These are phyloP conservation scores for Gossypium sturtianum DNA, from an alignment of 345 rosid species.

Conservation along the genomic window DNA sequence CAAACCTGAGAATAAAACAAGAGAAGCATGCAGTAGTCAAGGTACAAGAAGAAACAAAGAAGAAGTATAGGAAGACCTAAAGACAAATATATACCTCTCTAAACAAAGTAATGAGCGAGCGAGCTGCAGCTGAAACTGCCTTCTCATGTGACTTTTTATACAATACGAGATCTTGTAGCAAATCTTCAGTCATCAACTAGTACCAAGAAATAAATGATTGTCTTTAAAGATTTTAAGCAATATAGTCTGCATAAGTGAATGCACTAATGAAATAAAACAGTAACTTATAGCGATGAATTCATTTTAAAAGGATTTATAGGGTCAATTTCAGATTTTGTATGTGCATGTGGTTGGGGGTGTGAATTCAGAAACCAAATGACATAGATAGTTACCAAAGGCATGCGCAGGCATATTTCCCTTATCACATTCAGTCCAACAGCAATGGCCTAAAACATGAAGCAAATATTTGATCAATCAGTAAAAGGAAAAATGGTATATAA, in stretches of 20 bases:
- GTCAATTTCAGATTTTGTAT: not conserved
- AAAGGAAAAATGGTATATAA: not conserved
- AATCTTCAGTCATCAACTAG: constrained; percentile 92
- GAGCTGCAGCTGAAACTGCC: constrained; percentile 80
- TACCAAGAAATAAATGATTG: constrained; percentile 20
- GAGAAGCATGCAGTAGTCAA: constrained; percentile 8
- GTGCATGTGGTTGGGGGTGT: not conserved
- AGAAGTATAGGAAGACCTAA: not conserved
- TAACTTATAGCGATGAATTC: not conserved
- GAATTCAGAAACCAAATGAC: constrained; percentile 1
- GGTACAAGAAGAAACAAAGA: not conserved
- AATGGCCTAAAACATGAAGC: constrained; percentile 49
- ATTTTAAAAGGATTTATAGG: not conserved
- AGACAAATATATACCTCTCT: constrained; percentile 62
- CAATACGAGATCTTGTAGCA: constrained; percentile 86
- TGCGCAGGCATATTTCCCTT: constrained; percentile 91
- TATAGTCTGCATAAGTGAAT: not conserved
- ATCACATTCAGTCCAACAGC: constrained; percentile 88
- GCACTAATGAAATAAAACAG: not conserved
- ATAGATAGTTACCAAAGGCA: constrained; percentile 62
- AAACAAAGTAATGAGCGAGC: constrained; percentile 81
- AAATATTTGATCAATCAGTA: not conserved
- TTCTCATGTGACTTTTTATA: constrained; percentile 88
- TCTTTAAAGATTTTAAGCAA: not conserved
- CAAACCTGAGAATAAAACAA: constrained; percentile 48